Conservation (phyloP, 805 yeast species). For the Spathaspora passalidarum region DNA sequence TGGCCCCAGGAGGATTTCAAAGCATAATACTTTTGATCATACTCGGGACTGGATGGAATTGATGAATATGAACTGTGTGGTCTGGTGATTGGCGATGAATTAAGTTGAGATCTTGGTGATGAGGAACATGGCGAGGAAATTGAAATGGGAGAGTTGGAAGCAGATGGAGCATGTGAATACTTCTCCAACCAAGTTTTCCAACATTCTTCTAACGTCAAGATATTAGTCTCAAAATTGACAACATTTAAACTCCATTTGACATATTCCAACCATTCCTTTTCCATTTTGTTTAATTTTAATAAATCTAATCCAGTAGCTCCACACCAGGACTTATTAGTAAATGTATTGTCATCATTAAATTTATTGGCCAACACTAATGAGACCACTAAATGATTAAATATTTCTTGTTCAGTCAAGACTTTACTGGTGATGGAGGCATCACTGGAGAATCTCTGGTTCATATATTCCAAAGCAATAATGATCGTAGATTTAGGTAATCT, state of each 20-base stretch:
- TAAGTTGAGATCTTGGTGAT: background rate
- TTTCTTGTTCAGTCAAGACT: conserved; percentile 23
- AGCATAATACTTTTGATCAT: background rate
- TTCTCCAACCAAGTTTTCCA: conserved; percentile 44
- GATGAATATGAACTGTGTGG: background rate
- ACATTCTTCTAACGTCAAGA: conserved; percentile 41
- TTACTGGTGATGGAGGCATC: conserved; percentile 11
- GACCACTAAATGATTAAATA: conserved; percentile 58
- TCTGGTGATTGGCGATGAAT: conserved; percentile 1
- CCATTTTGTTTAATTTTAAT: conserved; percentile 58
- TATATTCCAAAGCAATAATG: conserved; percentile 72
- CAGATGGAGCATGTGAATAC: conserved; percentile 7
- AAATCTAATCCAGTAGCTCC: conserved; percentile 86
- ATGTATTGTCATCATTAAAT: conserved; percentile 94
- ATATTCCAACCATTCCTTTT: conserved; percentile 63
- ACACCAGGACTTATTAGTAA: conserved; percentile 92
- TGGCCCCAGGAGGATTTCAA: background rate
- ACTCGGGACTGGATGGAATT: background rate
- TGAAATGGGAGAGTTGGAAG: background rate
- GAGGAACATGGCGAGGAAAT: background rate
- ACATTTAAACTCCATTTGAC: conserved; percentile 58
- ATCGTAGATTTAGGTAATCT: conserved; percentile 83
- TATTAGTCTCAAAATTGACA: conserved; percentile 35
- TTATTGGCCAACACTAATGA: conserved; percentile 85
- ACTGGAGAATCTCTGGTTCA: conserved; percentile 55